Base-by-base conservation (phyloP, 2,329 filamentous ascomycete species). In the Pyrenophora seminiperda region DNA sequence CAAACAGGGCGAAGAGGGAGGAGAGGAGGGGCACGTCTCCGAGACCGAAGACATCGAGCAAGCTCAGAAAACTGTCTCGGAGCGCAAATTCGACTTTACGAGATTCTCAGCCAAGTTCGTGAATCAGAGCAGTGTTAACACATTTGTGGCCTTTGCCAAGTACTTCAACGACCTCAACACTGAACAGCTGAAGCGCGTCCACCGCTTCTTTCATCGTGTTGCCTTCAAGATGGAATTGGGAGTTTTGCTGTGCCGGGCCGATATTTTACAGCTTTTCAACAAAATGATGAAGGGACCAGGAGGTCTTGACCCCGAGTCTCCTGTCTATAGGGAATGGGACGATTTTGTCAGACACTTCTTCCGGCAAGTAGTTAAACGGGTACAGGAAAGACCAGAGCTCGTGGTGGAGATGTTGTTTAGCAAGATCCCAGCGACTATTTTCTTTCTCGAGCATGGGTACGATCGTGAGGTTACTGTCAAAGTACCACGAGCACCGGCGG, bases 191-290 rank as follows among this genome's bases (percentile, higher is more conserved):
- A 97, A 97, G 76, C 86, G 94, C 5, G 88, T 88, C 10, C 94
- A 97, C 75, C 88, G 94, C 5, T 99, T 93, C 72, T 92, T 99
- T 66, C 95, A 97, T 67, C 87, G 93, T 0, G 81, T 96, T 9
- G 91, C 91, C 0, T 97, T 97, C 79, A 99, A 97, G 75, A 89
- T 96, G 72, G 90, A 97, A 38, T 86, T 94, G 77, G 87, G 86
- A 48, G 87, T 97, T 17, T 83, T 97, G 76, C 80, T 99, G 1
- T 97, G 91, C 74, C 85, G 93, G 7, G 83, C 96, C 4, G 94
- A 97, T 68, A 96, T 97, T 29, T 84, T 99, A 38, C 85, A 89
- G 34, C 80, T 97, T 1, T 86, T 99, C 41, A 86, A 96, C 68
- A 88, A 85, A 66, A 92, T 99, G 85, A 88, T 97, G 72, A 95